These are phyloP conservation scores for Platanthera guangdongensis DNA, from an alignment of 106 monocot species.

Conservation along the genomic window DNA sequence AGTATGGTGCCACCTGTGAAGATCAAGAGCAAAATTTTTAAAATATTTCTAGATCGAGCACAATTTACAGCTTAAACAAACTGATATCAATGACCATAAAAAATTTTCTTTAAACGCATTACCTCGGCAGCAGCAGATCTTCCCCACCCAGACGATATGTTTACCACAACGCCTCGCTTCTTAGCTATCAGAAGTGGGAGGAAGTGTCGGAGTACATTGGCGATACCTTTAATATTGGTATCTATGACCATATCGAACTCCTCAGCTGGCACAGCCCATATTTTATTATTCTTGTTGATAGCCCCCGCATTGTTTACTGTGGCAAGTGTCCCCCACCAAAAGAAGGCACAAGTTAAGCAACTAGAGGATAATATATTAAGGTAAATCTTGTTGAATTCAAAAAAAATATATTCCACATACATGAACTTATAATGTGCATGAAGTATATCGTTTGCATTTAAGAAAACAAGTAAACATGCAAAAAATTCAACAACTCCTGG, in stretches of 20 bases:
- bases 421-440: neutral
- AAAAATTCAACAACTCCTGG: neutral
- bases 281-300: conserved; percentile 91
- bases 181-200: conserved; percentile 78
- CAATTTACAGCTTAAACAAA: neutral
- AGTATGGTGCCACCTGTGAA: conserved; percentile 78
- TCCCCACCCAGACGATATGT: conserved; percentile 93
- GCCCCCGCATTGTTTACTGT: conserved; percentile 92
- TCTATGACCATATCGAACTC: conserved; percentile 93
- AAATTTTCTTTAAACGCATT: neutral
- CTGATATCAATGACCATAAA: neutral
- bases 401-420: neutral
- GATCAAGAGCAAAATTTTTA: neutral
- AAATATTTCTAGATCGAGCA: no score
- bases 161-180: conserved; percentile 76
- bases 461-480: neutral
- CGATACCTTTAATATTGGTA: conserved; percentile 80
- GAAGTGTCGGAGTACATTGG: conserved; percentile 87
- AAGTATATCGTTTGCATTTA: neutral
- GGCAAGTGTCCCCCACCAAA: conserved; percentile 7
- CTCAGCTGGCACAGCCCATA: conserved; percentile 83
- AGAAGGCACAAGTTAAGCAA: neutral
- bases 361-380: neutral
- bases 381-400: neutral
- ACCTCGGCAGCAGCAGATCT: conserved; percentile 88